Base-by-base conservation (phyloP, 805 yeast species). In the Suhomyces canberraensis region DNA sequence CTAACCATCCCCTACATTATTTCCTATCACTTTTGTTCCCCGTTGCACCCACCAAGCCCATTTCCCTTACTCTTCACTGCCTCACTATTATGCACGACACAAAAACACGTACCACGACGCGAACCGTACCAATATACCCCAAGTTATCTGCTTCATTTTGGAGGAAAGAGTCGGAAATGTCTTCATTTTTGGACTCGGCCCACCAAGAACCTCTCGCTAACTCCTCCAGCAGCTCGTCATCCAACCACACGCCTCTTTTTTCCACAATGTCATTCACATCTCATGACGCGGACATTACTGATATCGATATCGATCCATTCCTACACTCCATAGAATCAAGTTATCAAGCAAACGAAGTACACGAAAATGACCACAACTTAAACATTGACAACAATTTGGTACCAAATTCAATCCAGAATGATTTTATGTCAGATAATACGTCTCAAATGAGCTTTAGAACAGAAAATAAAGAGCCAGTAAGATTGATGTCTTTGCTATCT, bases 401-500 rank as follows among this genome's bases (percentile, higher is more conserved):
- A n/a, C n/a, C n/a, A n/a, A 20, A 20, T 9, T 20, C 22, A 20
- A 20, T 20, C 7, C n/a, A n/a, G n/a, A n/a, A n/a, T n/a, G n/a
- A n/a, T n/a, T n/a, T n/a, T n/a, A n/a, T n/a, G n/a, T n/a, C n/a
- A n/a, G 22, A 20, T 20, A 20, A 7, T 20, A 9, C 8, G 9
- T 20, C 22, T 20, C 22, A 20, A 20, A 20, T 7, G 9, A 20
- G 7, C 9, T 7, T 7, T 9, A 20, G 22, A 9, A 20, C 26
- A 9, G 13, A n/a, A 8, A 6, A 8, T 8, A 31, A 11, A 4
- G 18, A 20, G 15, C 33, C 25, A 8, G 11, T 14, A 6, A 29
- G 29, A 32, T 33, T 48, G 33, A 35, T 40, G 40, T 34, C 47
- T 2, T n/a, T 51, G 17, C 45, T 49, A 9, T 41, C 50, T 6